phyloP scores from a whole-genome alignment of 2,329 filamentous ascomycete species.

The Tolypocladium album region DNA sequence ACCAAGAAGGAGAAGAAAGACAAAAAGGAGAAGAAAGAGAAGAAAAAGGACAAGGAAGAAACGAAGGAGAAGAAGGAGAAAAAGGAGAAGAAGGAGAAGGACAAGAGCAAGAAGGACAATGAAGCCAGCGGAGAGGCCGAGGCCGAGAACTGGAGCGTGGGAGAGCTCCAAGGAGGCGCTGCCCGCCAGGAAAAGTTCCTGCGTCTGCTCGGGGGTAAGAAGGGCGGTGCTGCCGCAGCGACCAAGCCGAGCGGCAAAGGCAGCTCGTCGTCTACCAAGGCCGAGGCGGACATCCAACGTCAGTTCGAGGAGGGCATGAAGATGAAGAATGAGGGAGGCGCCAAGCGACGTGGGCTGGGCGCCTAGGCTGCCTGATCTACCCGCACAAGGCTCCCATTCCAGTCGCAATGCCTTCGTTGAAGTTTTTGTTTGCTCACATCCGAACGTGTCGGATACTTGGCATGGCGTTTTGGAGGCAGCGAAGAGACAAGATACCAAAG shows the following conservation, averaged over 20 bases:
- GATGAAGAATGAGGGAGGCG: conserved; percentile 41
- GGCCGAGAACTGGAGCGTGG: conserved; percentile 41
- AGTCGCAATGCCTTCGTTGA: not conserved
- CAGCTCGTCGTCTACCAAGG: conserved; percentile 24
- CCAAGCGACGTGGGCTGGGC: conserved; percentile 40
- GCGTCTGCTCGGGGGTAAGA: conserved; percentile 43
- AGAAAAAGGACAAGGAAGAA: not conserved
- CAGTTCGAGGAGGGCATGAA: conserved; percentile 47
- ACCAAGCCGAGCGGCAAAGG: conserved; percentile 8
- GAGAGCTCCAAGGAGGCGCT: conserved; percentile 37
- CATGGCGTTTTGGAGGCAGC: not conserved
- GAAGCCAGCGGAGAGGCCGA: conserved; percentile 12
- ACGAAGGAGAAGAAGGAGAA: conserved; percentile 8
- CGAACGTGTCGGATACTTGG: not conserved
- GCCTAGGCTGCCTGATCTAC: conserved; percentile 22
- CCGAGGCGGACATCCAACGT: conserved; percentile 42
- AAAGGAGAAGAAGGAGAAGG: conserved; percentile 6
- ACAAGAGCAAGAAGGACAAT: conserved; percentile 7
- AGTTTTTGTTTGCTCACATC: not conserved
- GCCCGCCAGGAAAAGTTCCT: conserved; percentile 46
- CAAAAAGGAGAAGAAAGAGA: conserved; percentile 9
- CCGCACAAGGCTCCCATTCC: not conserved
- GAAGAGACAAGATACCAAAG: not conserved
- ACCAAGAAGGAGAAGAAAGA: conserved; percentile 12
- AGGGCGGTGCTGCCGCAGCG: conserved; percentile 21